Conservation (phyloP, 495 filamentous ascomycete species). For the Melanomma pulvis-pyrius region DNA sequence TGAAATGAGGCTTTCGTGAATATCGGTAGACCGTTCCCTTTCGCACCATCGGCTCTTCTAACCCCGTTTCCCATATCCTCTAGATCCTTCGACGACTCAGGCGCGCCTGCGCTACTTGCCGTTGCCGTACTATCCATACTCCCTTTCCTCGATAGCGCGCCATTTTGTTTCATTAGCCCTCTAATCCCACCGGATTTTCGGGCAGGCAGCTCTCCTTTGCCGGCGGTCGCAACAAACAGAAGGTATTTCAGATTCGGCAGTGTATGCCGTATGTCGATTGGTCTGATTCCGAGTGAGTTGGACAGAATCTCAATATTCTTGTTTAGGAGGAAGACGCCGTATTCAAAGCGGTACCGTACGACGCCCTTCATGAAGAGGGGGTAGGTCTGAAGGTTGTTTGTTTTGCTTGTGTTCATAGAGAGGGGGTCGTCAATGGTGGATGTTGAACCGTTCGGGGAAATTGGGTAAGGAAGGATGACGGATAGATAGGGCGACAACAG, state of each 20-base stretch:
- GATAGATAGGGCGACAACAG: constrained; percentile 81
- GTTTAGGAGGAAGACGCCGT: constrained; percentile 91
- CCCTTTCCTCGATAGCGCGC: constrained; percentile 25
- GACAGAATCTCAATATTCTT: constrained; percentile 89
- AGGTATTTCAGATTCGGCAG: constrained; percentile 91
- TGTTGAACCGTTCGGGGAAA: constrained; percentile 69
- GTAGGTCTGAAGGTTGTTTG: constrained; percentile 37
- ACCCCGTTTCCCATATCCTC: constrained; percentile 5
- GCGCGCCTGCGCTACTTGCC: constrained; percentile 21
- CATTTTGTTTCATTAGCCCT: constrained; percentile 56
- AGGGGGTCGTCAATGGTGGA: constrained; percentile 82
- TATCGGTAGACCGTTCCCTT: constrained; percentile 10
- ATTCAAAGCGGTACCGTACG: constrained; percentile 86
- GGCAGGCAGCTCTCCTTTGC: constrained; percentile 73
- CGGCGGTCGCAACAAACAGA: constrained; percentile 81
- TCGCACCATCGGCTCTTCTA: neutral
- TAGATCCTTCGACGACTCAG: constrained; percentile 1
- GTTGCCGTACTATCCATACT: constrained; percentile 34
- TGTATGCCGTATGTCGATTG: constrained; percentile 87
- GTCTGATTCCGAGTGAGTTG: constrained; percentile 68
- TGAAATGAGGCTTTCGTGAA: constrained; percentile 7
- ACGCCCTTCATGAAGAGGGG: constrained; percentile 78
- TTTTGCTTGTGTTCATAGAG: constrained; percentile 49
- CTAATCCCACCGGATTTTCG: constrained; percentile 77
- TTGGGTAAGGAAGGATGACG: constrained; percentile 78